Conservation (phyloP, 2,329 filamentous ascomycete species). For the Phaeosphaeria sp. region DNA sequence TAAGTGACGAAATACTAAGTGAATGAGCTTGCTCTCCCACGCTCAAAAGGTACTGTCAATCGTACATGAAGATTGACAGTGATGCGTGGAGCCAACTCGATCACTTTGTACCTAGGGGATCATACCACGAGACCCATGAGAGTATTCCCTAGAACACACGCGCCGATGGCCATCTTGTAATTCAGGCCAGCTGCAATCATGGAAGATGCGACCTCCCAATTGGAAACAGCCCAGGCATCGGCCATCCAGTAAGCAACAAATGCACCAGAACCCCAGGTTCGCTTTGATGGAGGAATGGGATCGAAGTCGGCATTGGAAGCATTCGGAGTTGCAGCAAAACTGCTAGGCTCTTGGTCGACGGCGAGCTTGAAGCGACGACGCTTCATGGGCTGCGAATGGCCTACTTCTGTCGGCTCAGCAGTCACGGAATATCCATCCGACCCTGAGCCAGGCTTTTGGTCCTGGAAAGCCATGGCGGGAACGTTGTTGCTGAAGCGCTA, state of each 20-base stretch:
- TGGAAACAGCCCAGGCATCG: constrained; percentile 50
- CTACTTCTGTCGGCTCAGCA: constrained; percentile 15
- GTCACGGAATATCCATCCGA: constrained; percentile 6
- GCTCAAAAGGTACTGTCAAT: no score
- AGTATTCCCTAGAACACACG: constrained; percentile 41
- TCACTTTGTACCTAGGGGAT: no score
- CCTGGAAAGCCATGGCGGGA: constrained; percentile 9
- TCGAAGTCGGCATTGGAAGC: constrained; percentile 49
- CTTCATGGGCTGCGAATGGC: constrained; percentile 24
- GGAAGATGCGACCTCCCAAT: constrained; percentile 45
- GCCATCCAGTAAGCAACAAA: constrained; percentile 50
- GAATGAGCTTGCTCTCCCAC: no score
- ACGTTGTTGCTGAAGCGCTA: not conserved
- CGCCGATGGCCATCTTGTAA: constrained; percentile 42
- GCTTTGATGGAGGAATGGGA: constrained; percentile 47
- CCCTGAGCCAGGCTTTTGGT: constrained; percentile 8
- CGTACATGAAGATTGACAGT: no score
- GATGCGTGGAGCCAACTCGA: no score
- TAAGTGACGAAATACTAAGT: no score
- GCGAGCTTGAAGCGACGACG: constrained; percentile 34
- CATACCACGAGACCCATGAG: constrained; percentile 30
- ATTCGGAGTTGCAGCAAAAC: constrained; percentile 40
- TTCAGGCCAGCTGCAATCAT: constrained; percentile 34
- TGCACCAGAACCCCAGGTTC: constrained; percentile 43
- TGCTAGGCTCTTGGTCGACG: constrained; percentile 44